These are phyloP conservation scores for Myriosclerotinia duriaeana DNA, from an alignment of 2,329 filamentous ascomycete genomes.

Conservation along the genomic window DNA sequence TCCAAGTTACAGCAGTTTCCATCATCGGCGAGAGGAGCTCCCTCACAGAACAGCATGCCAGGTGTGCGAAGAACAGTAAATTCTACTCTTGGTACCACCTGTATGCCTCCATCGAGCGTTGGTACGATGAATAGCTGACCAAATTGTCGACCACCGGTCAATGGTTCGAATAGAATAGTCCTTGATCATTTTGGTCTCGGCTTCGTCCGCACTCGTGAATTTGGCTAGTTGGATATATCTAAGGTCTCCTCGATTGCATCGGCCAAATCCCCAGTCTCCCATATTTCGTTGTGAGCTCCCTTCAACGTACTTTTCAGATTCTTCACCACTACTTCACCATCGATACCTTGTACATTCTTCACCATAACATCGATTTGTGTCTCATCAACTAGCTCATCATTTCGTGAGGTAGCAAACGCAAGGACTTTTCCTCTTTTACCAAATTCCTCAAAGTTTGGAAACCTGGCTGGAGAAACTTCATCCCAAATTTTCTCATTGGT, in stretches of 20 bases:
- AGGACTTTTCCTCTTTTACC: constrained; percentile 26
- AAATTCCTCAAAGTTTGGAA: constrained; percentile 1
- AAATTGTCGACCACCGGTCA: background rate
- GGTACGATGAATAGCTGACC: too few relatives aligned
- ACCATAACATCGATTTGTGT: constrained; percentile 36
- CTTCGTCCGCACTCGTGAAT: background rate
- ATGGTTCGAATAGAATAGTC: background rate
- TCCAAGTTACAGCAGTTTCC: background rate
- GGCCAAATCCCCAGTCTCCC: constrained; percentile 13
- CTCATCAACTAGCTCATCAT: constrained; percentile 44
- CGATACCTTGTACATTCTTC: background rate
- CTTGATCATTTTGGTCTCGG: background rate
- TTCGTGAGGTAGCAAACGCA: constrained; percentile 41
- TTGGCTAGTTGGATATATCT: background rate
- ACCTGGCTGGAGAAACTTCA: constrained; percentile 39
- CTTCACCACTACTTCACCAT: background rate
- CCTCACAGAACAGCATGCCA: background rate
- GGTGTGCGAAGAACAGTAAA: too few relatives aligned
- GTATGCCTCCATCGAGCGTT: background rate
- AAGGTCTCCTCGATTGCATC: background rate
- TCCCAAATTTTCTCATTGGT: constrained; percentile 52
- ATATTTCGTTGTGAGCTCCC: constrained; percentile 10
- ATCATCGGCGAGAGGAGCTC: background rate
- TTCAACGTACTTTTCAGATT: constrained; percentile 16
- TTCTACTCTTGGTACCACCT: background rate